Evolutionary conservation across 2,329 filamentous ascomycete species (phyloP).

Genomic region (Monosporascus sp.): DNA sequence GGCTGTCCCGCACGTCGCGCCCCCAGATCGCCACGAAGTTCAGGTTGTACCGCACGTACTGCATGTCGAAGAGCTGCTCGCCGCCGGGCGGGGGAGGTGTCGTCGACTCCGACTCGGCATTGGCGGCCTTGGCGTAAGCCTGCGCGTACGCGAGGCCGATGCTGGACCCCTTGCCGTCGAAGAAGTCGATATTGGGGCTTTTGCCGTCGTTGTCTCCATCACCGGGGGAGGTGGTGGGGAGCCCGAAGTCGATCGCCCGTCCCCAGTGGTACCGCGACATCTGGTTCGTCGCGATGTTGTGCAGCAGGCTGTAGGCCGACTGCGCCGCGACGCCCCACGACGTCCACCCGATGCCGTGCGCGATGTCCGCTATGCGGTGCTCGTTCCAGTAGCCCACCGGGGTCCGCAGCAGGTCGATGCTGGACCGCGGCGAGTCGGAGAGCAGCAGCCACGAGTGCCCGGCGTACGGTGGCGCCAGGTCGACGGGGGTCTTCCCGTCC

Average conservation of each 20-base stretch:
- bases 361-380: constrained; percentile 13
- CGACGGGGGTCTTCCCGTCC: constrained; percentile 24
- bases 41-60: constrained; percentile 45
- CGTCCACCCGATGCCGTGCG: constrained; percentile 36
- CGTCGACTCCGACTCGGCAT: not conserved
- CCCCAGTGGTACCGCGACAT: constrained; percentile 44
- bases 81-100: constrained; percentile 11
- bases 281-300: constrained; percentile 43
- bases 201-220: not conserved
- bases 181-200: constrained; percentile 11
- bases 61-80: constrained; percentile 40
- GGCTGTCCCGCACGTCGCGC: constrained; percentile 39
- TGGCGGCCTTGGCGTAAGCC: not conserved
- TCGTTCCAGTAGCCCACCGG: constrained; percentile 30
- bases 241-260: constrained; percentile 17
- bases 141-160: not conserved
- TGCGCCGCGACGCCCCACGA: constrained; percentile 48
- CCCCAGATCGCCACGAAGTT: constrained; percentile 51
- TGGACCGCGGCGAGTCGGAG: constrained; percentile 20
- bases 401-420: constrained; percentile 40
- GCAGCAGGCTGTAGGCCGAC: constrained; percentile 42
- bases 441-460: constrained; percentile 51
- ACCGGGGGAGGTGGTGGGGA: not conserved
- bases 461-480: constrained; percentile 25
- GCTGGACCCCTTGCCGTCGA: constrained; percentile 3